Evolutionary conservation across 768 basidiomycete species (phyloP).

Genomic region (Pisolithus orientalis): DNA sequence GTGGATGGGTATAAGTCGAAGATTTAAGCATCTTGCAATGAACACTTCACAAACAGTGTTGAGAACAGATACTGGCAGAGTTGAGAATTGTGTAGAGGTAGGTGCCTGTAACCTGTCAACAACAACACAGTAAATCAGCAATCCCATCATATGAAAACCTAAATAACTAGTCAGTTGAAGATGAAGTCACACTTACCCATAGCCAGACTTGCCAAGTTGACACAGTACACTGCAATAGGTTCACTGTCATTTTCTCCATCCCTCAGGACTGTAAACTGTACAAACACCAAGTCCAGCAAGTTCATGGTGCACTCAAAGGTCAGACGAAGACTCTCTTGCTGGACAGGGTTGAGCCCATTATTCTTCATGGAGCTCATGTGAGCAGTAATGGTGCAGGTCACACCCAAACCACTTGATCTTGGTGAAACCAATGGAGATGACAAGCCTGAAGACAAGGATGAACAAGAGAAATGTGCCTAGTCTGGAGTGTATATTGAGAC

Average conservation of each 20-base stretch:
- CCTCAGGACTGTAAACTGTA: constrained; percentile 70
- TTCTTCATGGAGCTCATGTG: constrained; percentile 66
- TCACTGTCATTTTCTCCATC: constrained; percentile 56
- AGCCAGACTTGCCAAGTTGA: constrained; percentile 65
- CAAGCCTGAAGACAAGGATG: constrained; percentile 1
- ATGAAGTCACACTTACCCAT: constrained; percentile 44
- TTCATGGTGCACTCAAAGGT: constrained; percentile 72
- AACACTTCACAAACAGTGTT: constrained; percentile 78
- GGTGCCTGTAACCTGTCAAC: constrained; percentile 71
- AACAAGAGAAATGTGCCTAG: constrained; percentile 40
- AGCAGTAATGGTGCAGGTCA: constrained; percentile 41
- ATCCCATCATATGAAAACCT: background rate
- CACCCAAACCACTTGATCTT: constrained; percentile 19
- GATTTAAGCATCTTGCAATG: constrained; percentile 33
- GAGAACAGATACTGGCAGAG: constrained; percentile 88
- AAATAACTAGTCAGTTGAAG: too few species aligned
- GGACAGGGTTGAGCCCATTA: constrained; percentile 89
- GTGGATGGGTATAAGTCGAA: too few species aligned
- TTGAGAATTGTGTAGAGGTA: constrained; percentile 85
- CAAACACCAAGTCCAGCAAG: constrained; percentile 81
- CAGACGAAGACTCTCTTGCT: constrained; percentile 65
- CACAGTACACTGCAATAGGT: constrained; percentile 71
- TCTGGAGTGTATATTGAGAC: constrained; percentile 73
- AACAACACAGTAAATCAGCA: background rate
- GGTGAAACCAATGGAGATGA: background rate